Conservation (phyloP, 768 basidiomycete species). For the Boletus tylopilopsis region DNA sequence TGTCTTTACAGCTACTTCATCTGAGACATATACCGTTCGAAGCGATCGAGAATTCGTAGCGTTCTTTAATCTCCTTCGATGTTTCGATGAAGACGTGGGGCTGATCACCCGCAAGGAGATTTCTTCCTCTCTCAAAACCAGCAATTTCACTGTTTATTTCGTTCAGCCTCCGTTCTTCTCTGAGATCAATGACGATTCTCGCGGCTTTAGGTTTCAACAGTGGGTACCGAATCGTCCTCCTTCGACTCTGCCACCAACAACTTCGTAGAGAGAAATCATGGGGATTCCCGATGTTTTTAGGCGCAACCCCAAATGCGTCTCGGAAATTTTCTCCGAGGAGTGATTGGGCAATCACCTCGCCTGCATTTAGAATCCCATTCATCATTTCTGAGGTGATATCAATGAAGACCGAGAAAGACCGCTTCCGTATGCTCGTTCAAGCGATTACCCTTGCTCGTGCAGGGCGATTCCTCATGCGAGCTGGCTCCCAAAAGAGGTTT, state of each 20-base stretch:
- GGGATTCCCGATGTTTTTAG: neutral
- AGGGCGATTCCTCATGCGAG: neutral
- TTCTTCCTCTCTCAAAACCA: neutral
- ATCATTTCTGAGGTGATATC: neutral
- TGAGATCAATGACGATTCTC: too few species aligned
- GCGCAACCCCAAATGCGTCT: neutral
- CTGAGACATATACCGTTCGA: neutral
- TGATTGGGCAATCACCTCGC: neutral
- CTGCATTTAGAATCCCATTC: neutral
- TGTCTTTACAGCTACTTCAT: too few species aligned
- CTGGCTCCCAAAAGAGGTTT: neutral
- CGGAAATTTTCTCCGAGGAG: neutral
- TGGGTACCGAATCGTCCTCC: neutral
- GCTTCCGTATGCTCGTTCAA: neutral
- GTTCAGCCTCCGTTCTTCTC: constrained; percentile 12
- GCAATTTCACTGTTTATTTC: constrained; percentile 9
- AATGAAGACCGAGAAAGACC: neutral
- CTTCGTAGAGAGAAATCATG: neutral
- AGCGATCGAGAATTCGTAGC: neutral
- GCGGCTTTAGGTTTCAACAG: neutral
- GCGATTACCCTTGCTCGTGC: neutral
- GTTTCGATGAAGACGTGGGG: neutral
- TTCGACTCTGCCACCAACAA: neutral
- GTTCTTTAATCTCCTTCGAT: neutral
- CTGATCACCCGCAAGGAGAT: accelerated